Conservation (phyloP, 2,329 filamentous ascomycete species). For the Colletotrichum chlorophyti region DNA sequence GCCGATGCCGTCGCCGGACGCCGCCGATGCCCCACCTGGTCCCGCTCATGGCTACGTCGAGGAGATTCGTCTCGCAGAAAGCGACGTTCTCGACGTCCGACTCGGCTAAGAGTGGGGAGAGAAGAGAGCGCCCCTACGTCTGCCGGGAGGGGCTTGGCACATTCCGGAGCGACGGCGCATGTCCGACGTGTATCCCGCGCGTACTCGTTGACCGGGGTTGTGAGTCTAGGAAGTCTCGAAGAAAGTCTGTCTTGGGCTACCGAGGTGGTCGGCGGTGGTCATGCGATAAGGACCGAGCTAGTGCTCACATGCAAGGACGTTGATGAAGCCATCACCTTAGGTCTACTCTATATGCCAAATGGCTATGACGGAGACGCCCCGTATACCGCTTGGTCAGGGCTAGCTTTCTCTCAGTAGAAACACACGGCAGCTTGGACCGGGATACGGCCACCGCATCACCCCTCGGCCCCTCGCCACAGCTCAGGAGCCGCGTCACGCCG, state of each 20-base stretch:
- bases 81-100: conserved; percentile 41
- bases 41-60: conserved; percentile 46
- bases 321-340: too few species aligned
- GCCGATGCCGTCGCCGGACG: conserved; percentile 36
- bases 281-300: too few species aligned
- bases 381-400: too few species aligned
- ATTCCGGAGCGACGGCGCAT: conserved; percentile 43
- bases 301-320: too few species aligned
- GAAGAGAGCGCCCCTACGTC: conserved; percentile 44
- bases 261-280: too few species aligned
- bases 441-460: too few species aligned
- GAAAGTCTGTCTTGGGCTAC: too few species aligned
- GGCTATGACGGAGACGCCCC: too few species aligned
- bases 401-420: too few species aligned
- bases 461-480: not conserved
- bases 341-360: too few species aligned
- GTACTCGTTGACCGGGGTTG: conserved; percentile 29
- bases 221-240: not conserved
- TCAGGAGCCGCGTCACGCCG: too few species aligned
- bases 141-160: conserved; percentile 46
- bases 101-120: conserved; percentile 39
- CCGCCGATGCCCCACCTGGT: conserved; percentile 33
- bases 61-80: conserved; percentile 45
- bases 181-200: conserved; percentile 41
- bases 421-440: too few species aligned